Evolutionary conservation across 2,329 filamentous ascomycete species (phyloP).

Genomic region (Calonectria henricotiae): DNA sequence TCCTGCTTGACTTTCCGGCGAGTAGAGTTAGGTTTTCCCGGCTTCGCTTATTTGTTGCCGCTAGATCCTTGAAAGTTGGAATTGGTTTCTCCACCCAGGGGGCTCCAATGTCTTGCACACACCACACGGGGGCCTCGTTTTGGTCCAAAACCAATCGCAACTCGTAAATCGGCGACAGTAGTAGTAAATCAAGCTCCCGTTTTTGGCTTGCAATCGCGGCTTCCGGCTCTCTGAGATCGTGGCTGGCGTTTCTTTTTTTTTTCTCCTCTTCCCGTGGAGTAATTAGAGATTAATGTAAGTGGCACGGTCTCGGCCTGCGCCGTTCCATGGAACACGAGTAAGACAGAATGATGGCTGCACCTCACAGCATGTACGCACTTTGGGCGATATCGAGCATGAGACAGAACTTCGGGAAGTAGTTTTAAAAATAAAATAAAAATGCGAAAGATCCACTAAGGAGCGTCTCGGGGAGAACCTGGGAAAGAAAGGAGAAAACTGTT

Average conservation of each 20-base stretch:
- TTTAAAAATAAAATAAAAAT: neutral
- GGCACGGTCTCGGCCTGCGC: slow-evolving; percentile 23
- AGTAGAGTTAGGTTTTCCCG: slow-evolving; percentile 12
- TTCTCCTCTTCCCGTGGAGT: neutral
- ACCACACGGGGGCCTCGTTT: slow-evolving; percentile 10
- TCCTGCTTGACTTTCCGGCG: slow-evolving; percentile 19
- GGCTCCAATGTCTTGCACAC: slow-evolving; percentile 24
- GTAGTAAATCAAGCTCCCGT: slow-evolving; percentile 5
- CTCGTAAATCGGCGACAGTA: slow-evolving; percentile 17
- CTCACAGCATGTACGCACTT: slow-evolving; percentile 24
- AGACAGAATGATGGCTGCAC: slow-evolving; percentile 29
- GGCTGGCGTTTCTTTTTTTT: neutral
- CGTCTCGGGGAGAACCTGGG: slow-evolving; percentile 22
- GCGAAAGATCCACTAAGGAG: neutral
- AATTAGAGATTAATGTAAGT: slow-evolving; percentile 36
- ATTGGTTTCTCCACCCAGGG: slow-evolving; percentile 30
- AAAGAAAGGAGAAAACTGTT: neutral
- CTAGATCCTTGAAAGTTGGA: slow-evolving; percentile 27
- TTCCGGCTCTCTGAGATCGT: slow-evolving; percentile 8
- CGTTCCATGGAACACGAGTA: slow-evolving; percentile 36
- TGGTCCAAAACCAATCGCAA: slow-evolving; percentile 27
- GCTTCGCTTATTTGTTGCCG: slow-evolving; percentile 23
- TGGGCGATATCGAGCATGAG: slow-evolving; percentile 21
- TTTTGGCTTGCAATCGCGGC: slow-evolving; percentile 4
- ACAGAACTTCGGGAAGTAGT: slow-evolving; percentile 3